Evolutionary conservation across 2,329 filamentous ascomycete genomes (phyloP), one percentile per base, ranked within the genome.

Genomic region (Stromatinia cepivora): DNA sequence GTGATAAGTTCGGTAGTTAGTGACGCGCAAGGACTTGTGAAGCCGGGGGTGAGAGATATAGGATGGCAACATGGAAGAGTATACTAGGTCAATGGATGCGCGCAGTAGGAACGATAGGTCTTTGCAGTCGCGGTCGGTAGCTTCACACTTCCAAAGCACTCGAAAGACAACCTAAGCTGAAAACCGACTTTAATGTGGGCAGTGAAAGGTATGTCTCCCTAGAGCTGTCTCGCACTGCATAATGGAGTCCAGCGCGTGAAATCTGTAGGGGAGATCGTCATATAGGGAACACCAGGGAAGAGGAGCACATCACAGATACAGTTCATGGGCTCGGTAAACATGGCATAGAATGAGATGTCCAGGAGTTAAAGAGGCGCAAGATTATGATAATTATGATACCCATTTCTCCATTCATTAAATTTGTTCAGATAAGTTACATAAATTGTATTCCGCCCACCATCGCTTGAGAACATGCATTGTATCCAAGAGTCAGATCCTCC

Each of bases 371-470:
- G 22, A 48, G 64, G 59, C 36, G 64, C 17, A 52, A 72, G 70
- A 70, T 31, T 56, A 54, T 73, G 73, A 15, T 11, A 52, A 22
- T 42, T 52, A 64, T 64, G 73, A 76, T 76, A 76, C 74, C 74
- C 73, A 73, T 64, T 64, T 52, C n/a, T 52, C 46, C 25, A 34
- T 61, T 46, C 61, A 64, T 64, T 64, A 64, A 17, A 28, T 52
- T 52, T 50, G 46, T 52, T 52, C 46, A 28, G 34, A 39, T 39
- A 64, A 64, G 46, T 34, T 64, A 28, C 31, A n/a, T 64, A 52
- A 64, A 64, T 64, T 28, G 34, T 15, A 52, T 39, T 28, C n/a
- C 34, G 1, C 9, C 46, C 61, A 20, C 46, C 13, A 9, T 25
- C 45, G 22, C 22, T 25, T 50, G 28, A 62, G 25, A 62, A 36